A percentile compares a stretch with the other conserved stretches of the same genome.
phyloP scores from a whole-genome alignment of 140 eudicot species.

The Erigeron philadelphicus region DNA sequence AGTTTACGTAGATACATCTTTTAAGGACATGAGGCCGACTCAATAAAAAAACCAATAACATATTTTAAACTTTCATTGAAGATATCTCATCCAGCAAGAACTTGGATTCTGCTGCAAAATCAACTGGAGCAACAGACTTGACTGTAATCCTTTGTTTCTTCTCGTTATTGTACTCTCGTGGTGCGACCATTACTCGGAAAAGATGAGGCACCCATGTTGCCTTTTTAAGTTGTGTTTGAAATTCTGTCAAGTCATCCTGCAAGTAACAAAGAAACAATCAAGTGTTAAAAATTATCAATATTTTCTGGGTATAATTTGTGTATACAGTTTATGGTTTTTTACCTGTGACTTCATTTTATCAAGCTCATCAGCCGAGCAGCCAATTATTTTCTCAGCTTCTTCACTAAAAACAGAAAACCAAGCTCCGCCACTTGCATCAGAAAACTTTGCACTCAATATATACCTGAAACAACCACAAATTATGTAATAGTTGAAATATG shows the following conservation, averaged over 20 bases:
- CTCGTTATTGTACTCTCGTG: conserved; percentile 71
- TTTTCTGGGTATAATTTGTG: not conserved
- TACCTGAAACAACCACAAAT: conserved; percentile 40
- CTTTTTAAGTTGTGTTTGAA: conserved; percentile 60
- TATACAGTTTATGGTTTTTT: conserved; percentile 1
- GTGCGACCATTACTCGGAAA: conserved; percentile 64
- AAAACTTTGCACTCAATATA: conserved; percentile 59
- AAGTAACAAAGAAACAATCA: not conserved
- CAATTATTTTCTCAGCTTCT: conserved; percentile 70
- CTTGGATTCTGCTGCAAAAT: conserved; percentile 78
- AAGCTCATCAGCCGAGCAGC: conserved; percentile 83
- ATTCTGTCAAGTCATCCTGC: conserved; percentile 54
- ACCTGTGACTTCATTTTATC: conserved; percentile 66
- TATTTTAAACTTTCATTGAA: conserved; percentile 41
- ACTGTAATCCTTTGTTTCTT: conserved; percentile 74
- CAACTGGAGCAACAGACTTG: conserved; percentile 60
- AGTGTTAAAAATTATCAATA: not conserved
- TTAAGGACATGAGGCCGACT: not conserved
- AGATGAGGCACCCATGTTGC: conserved; percentile 71
- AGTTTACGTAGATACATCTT: conserved; percentile 18
- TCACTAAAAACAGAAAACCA: conserved; percentile 72
- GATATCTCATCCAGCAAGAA: conserved; percentile 60
- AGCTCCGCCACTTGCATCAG: conserved; percentile 84
- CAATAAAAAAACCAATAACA: not conserved
- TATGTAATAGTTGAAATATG: not conserved